Percentiles rank a stretch among this genome's conserved stretches.
Conservation (phyloP, 192 early-diverging fungal genomes). For the Coemansia sp. region DNA sequence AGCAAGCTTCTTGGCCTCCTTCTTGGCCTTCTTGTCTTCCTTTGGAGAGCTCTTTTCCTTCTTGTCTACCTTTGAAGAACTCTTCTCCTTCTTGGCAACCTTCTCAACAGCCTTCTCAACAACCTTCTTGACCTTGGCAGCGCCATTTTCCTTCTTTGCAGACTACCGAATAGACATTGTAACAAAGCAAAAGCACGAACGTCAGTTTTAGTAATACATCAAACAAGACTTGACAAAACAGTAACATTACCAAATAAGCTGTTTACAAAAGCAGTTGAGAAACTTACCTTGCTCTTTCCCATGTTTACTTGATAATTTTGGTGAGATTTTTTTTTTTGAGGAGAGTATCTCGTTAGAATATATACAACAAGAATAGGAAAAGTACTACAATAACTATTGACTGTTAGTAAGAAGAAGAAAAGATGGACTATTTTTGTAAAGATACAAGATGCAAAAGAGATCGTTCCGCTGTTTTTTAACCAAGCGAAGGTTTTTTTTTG, state of each 20-base stretch:
- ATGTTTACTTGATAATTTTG: conserved; percentile 14
- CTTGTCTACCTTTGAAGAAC: conserved; percentile 17
- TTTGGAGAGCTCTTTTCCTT: conserved; percentile 22
- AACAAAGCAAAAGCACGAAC: not conserved
- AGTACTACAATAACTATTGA: conserved; percentile 1
- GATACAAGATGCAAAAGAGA: not conserved
- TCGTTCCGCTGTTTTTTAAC: not conserved
- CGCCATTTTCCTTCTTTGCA: conserved; percentile 5
- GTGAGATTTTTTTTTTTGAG: not conserved
- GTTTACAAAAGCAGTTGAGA: not conserved
- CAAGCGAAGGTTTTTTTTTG: conserved; percentile 6
- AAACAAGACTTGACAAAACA: not conserved
- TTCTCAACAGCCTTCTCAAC: not conserved
- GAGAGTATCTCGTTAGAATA: conserved; percentile 6
- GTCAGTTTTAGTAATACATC: conserved; percentile 2
- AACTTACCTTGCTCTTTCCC: not conserved
- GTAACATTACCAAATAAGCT: not conserved
- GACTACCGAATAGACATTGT: not conserved
- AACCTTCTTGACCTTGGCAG: not conserved
- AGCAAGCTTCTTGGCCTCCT: conserved; percentile 9
- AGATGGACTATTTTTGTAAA: conserved; percentile 4
- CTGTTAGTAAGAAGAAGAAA: not conserved
- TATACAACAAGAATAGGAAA: conserved; percentile 14
- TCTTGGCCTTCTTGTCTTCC: conserved; percentile 23
- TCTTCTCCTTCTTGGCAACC: conserved; percentile 21